Conservation (phyloP, 768 basidiomycete species). For the Lactifluus echinatus region DNA sequence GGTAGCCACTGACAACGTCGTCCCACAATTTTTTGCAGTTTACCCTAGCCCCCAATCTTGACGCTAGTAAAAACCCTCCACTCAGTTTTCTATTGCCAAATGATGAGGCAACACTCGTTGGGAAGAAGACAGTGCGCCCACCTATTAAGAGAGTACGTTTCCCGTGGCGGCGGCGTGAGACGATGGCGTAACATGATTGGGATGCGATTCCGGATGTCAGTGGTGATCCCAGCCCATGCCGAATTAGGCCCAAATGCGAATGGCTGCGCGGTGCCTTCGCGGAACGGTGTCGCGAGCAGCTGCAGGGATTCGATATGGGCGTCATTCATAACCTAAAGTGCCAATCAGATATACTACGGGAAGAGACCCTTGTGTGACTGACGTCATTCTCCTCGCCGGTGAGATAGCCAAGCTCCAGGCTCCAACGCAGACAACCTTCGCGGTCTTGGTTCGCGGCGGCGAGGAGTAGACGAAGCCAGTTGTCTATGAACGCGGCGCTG, state of each 20-base stretch:
- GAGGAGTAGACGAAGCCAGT: no score
- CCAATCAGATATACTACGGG: no score
- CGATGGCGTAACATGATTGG: slow-evolving; percentile 86
- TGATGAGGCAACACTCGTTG: background rate
- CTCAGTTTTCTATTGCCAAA: slow-evolving; percentile 58
- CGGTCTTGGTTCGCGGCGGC: slow-evolving; percentile 67
- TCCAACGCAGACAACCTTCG: slow-evolving; percentile 59
- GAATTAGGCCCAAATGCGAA: slow-evolving; percentile 72
- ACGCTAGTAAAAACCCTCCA: slow-evolving; percentile 71
- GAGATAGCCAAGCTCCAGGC: slow-evolving; percentile 78
- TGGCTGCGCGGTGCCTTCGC: slow-evolving; percentile 47
- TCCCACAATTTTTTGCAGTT: slow-evolving; percentile 75
- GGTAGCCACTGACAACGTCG: slow-evolving; percentile 40
- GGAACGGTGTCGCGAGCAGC: slow-evolving; percentile 84
- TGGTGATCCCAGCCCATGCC: slow-evolving; percentile 62
- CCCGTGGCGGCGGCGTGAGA: slow-evolving; percentile 84
- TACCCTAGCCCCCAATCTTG: slow-evolving; percentile 63
- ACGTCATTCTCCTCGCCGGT: slow-evolving; percentile 89
- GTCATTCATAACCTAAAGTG: slow-evolving; percentile 69
- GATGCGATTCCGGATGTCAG: slow-evolving; percentile 68
- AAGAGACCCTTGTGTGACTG: no score
- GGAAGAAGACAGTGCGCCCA: slow-evolving; percentile 25
- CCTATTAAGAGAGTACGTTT: slow-evolving; percentile 94
- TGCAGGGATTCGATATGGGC: slow-evolving; percentile 81
- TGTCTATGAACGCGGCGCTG: slow-evolving; percentile 75